These are phyloP conservation scores for Phytophthora hybrid DNA, from an alignment of 352 stramenopile genomes.

Conservation along the genomic window DNA sequence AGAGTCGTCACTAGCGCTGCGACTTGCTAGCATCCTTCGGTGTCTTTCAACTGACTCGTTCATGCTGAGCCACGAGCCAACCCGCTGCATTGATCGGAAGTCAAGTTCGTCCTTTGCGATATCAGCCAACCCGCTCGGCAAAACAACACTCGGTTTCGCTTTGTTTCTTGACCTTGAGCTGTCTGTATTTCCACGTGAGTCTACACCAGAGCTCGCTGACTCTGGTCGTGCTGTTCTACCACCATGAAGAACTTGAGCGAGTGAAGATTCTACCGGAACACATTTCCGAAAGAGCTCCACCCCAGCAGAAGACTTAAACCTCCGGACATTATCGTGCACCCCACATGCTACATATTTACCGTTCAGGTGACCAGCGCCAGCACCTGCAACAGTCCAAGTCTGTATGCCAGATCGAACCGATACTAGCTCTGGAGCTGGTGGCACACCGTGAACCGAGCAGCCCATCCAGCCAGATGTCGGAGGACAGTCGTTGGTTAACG, in stretches of 20 bases:
- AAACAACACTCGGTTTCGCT: constrained; percentile 4
- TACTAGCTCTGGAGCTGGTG: constrained; percentile 42
- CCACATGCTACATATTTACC: constrained; percentile 71
- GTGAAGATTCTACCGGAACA: constrained; percentile 52
- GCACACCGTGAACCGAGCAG: constrained; percentile 55
- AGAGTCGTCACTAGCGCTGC: neutral
- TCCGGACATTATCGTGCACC: constrained; percentile 53
- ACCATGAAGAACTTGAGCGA: constrained; percentile 52
- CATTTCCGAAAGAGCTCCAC: constrained; percentile 82
- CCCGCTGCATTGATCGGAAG: constrained; percentile 70
- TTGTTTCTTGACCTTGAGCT: neutral
- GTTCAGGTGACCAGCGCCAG: constrained; percentile 64
- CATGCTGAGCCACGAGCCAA: constrained; percentile 68
- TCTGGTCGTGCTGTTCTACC: constrained; percentile 15
- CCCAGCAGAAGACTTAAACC: constrained; percentile 71
- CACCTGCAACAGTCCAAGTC: constrained; percentile 64
- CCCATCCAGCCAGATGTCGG: constrained; percentile 64
- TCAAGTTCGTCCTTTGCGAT: constrained; percentile 55
- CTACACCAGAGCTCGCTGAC: neutral
- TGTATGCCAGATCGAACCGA: constrained; percentile 62
- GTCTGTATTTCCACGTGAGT: neutral
- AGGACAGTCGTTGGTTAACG: constrained; percentile 36
- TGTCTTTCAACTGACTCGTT: constrained; percentile 63
- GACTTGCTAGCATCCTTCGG: constrained; percentile 37
- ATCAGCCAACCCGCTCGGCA: constrained; percentile 46